Percentiles rank a stretch among this genome's conserved stretches.
Evolutionary conservation across 78 protist species (phyloP).

Genomic region (Dictyostelium firmibasis): DNA sequence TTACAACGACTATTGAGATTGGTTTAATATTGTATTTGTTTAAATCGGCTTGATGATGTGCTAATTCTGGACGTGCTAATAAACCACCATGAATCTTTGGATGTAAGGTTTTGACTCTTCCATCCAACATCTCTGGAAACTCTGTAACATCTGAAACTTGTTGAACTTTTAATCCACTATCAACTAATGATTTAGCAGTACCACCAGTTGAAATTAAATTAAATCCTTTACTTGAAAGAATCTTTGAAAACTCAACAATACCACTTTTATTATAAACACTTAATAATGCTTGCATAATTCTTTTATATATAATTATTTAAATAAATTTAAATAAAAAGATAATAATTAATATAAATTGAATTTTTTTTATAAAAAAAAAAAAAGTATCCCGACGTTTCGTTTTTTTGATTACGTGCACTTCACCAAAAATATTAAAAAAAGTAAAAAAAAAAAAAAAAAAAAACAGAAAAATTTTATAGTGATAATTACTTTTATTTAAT

Average conservation of each 20-base stretch:
- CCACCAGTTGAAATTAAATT: constrained; percentile 84
- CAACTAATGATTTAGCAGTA: constrained; percentile 72
- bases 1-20: constrained; percentile 85
- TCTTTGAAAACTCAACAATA: constrained; percentile 69
- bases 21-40: constrained; percentile 32
- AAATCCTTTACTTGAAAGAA: constrained; percentile 26
- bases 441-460: not conserved
- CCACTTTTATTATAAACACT: constrained; percentile 87
- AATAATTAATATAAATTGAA: not conserved
- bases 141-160: constrained; percentile 81
- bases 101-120: constrained; percentile 94
- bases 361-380: not conserved
- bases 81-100: constrained; percentile 92
- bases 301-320: not conserved
- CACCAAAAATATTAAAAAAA: not conserved
- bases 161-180: constrained; percentile 66
- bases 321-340: not conserved
- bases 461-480: not conserved
- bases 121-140: constrained; percentile 88
- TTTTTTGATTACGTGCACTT: not conserved
- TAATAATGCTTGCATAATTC: constrained; percentile 87
- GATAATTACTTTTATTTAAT: not conserved
- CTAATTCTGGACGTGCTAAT: constrained; percentile 44
- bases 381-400: not conserved
- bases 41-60: constrained; percentile 34